Base-by-base conservation (phyloP, 2,329 filamentous ascomycete genomes). In the Ophioceras dolichostomum region DNA sequence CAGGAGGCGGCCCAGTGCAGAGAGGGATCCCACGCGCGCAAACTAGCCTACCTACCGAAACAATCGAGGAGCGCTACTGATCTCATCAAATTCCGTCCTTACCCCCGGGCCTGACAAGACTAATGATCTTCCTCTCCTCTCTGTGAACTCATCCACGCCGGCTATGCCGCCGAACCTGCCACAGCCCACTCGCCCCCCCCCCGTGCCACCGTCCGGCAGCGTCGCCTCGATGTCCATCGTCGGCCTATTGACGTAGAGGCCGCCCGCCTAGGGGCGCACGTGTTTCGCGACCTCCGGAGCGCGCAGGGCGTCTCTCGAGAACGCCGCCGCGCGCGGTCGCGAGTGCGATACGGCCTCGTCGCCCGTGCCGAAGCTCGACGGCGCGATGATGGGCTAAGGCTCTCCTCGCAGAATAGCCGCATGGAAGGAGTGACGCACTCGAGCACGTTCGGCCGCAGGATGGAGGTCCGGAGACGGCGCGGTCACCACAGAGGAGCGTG, bases 361-460 rank as follows among this genome's bases (percentile, higher is more conserved):
- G 13, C 76, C 71, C 5, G 57, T 57, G 4, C 72, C 65, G 26
- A 81, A 67, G 17, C 71, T 65, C 10, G 76, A 65, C 32, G 83
- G 47, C 13, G 70, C 72, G 3, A 80, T 71, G 0, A 71, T 69
- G 0, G 78, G 0, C 78, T 79, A 45, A 84, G 84, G 0, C 70
- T 73, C 53, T 83, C 79, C 14, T 67, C 70, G 47, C 70, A 60
- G 54, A 74, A 82, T 7, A 84, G 52, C 36, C 79, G 70, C 78
- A 83, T 83, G 1, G 72, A 67, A 40, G 71, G 66, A 13, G 63
- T 79, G 10, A 83, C 72, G 31, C 68, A 64, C 24, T 67, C 64
- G 3, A 84, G 56, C 28, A 83, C 65, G 36, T 79, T 57, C 1
- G 78, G 76, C 3, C 67, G 62, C 57, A 83, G 45, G 29, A 60